A percentile compares a stretch with the other conserved stretches of the same genome.
Conservation (phyloP, 208 protist genomes). For the Borovskyia barvae region DNA sequence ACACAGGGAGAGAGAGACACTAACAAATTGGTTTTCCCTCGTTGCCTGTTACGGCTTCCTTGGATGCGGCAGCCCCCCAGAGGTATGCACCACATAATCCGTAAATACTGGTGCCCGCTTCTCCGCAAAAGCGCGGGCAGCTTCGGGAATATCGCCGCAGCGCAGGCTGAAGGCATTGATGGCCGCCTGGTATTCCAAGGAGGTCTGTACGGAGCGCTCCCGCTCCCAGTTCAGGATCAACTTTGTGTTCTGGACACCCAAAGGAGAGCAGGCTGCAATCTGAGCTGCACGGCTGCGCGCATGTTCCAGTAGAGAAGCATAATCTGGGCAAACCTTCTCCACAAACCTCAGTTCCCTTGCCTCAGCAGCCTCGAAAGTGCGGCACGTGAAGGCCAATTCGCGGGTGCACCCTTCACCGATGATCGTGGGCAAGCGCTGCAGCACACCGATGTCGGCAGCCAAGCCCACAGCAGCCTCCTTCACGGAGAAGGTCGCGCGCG, state of each 20-base stretch:
- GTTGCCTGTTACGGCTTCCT: background rate
- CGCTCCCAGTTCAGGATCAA: conserved; percentile 56
- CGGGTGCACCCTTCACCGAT: conserved; percentile 68
- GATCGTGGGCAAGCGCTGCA: conserved; percentile 64
- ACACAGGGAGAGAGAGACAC: background rate
- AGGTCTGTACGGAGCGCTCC: conserved; percentile 34
- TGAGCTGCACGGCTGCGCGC: conserved; percentile 31
- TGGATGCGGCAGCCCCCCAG: background rate
- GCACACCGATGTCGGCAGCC: conserved; percentile 66
- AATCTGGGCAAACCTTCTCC: conserved; percentile 54
- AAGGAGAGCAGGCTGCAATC: conserved; percentile 61
- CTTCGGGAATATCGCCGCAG: conserved; percentile 62
- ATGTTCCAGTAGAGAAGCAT: conserved; percentile 41
- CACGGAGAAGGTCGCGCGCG: conserved; percentile 51
- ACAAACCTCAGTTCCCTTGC: conserved; percentile 48
- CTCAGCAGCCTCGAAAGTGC: conserved; percentile 37
- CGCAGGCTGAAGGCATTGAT: conserved; percentile 59
- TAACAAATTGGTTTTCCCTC: background rate
- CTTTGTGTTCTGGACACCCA: conserved; percentile 79
- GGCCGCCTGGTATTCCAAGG: conserved; percentile 58
- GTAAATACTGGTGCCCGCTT: conserved; percentile 52
- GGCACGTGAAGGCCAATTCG: conserved; percentile 66
- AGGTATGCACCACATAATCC: conserved; percentile 47
- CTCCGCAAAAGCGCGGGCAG: conserved; percentile 44
- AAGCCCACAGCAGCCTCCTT: conserved; percentile 68